Base-by-base conservation (phyloP, 2,329 filamentous ascomycete species). In the Xylariales sp. region DNA sequence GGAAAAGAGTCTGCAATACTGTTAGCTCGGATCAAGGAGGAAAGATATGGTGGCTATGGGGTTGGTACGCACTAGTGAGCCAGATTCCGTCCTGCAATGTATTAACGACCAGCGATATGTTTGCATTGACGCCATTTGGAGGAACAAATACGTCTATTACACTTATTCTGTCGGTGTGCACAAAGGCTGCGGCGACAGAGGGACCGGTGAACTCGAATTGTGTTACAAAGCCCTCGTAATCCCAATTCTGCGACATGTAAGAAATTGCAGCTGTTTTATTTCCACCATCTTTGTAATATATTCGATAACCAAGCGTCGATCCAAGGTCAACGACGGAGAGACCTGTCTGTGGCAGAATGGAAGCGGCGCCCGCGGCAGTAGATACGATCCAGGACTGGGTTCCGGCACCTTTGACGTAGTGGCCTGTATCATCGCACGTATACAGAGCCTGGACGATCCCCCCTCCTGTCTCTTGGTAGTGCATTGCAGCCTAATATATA, bases 201-300 rank as follows among this genome's bases (percentile, higher is more conserved):
- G 20, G 25, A 6, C 19, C 23, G 6, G 21, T 6, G 3, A n/a
- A 10, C 12, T 11, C 12, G 15, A 20, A 17, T 29, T 27, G 24
- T 11, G 34, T n/a, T 8, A 37, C 15, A 11, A 29, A n/a, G 16
- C 52, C 56, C n/a, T 20, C 21, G 23, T 53, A 52, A 2, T 34
- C 23, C 54, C 59, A 61, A 4, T 36, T 14, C 13, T 27, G 35
- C 3, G 25, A 36, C 3, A 43, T 51, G 32, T 56, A 61, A 10
- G 40, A 35, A 3, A 61, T 33, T 13, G 7, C 37, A 51, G 45
- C 29, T 50, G 55, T 44, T 6, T 39, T 37, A 20, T 39, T 46
- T 19, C 54, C 27, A 12, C 41, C 33, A 37, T 59, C 56, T 41
- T 61, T 57, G 36, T 48, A 61, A 45, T 55, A 61, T 5, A 61